Conservation (phyloP, 257 asterid species). For the Misopates orontium region DNA sequence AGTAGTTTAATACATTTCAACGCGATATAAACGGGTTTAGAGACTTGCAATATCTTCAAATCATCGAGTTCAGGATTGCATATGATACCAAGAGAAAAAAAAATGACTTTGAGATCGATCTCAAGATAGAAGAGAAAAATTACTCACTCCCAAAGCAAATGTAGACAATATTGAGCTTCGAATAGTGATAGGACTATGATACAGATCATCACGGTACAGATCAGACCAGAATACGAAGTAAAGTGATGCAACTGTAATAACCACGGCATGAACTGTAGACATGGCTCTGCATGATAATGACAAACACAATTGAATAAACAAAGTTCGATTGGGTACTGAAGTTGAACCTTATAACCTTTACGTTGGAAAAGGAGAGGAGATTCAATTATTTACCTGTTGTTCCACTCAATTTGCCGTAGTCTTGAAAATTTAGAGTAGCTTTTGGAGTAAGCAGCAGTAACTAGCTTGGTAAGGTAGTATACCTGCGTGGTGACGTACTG, state of each 20-base stretch:
- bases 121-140: background rate
- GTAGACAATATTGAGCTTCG: slow-evolving; percentile 58
- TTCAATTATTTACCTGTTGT: slow-evolving; percentile 68
- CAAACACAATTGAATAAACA: slow-evolving; percentile 9
- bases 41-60: background rate
- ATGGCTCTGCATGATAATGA: slow-evolving; percentile 53
- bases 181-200: slow-evolving; percentile 44
- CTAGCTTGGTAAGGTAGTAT: slow-evolving; percentile 58
- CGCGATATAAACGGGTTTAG: background rate
- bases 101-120: no score
- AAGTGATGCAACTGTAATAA: slow-evolving; percentile 52
- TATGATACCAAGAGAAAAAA: no score
- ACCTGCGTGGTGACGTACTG: slow-evolving; percentile 45
- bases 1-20: slow-evolving; percentile 10
- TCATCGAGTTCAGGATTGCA: no score
- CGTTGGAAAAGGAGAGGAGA: slow-evolving; percentile 4
- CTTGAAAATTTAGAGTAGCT: slow-evolving; percentile 54
- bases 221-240: slow-evolving; percentile 66
- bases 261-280: slow-evolving; percentile 72
- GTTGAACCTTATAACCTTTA: background rate
- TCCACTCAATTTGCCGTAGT: slow-evolving; percentile 73
- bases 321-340: background rate
- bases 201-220: slow-evolving; percentile 42
- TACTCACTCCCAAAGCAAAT: slow-evolving; percentile 68
- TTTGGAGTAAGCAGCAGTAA: slow-evolving; percentile 55